These are phyloP conservation scores for Fagopyrum homotropicum DNA, from an alignment of 148 eudicot species.

Conservation along the genomic window DNA sequence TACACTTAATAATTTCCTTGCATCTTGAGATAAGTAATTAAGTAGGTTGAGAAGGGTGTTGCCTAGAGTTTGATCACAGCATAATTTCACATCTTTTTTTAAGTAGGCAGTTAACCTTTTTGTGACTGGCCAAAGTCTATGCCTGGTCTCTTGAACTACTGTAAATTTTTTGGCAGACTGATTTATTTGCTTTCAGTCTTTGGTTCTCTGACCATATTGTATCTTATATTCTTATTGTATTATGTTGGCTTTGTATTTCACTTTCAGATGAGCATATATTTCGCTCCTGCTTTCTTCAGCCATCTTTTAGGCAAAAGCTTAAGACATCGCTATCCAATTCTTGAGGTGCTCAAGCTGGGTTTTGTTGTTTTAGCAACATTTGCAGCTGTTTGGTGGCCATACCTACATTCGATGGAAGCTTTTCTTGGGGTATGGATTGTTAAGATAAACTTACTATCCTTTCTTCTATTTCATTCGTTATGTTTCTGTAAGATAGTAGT, in stretches of 20 bases:
- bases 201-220: not conserved
- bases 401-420: constrained; percentile 59
- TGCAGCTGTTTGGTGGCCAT: constrained; percentile 87
- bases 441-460: constrained; percentile 13
- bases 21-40: not conserved
- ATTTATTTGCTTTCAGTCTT: not conserved
- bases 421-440: constrained; percentile 46
- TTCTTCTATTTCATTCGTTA: not conserved
- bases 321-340: constrained; percentile 55
- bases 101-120: not conserved
- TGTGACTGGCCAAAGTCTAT: not conserved
- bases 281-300: constrained; percentile 91
- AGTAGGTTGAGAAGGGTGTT: not conserved
- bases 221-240: not conserved
- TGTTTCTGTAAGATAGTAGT: not conserved
- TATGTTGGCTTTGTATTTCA: constrained; percentile 5
- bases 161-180: not conserved
- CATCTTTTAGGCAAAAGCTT: constrained; percentile 82
- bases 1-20: not conserved
- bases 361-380: constrained; percentile 71
- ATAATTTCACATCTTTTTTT: not conserved
- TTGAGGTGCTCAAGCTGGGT: constrained; percentile 70
- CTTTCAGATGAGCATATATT: constrained; percentile 93
- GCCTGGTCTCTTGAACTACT: not conserved
- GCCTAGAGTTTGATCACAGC: not conserved